Evolutionary conservation across 1,139 yeast species (phyloP).

Genomic region (Lodderomyces parapsilosis): DNA sequence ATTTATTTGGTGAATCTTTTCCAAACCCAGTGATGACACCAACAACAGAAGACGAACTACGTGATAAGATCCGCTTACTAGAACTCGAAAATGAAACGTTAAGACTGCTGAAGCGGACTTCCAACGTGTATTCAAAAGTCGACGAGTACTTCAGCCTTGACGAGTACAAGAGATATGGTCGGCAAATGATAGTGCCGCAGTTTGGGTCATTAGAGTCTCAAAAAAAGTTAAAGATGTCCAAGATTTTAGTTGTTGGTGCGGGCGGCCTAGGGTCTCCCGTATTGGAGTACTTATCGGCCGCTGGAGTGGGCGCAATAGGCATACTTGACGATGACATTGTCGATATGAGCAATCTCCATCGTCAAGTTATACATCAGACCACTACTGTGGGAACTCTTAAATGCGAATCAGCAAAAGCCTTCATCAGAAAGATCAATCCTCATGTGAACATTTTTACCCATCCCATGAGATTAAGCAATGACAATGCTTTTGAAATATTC

Average conservation of each 20-base stretch:
- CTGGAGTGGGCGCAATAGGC: constrained; percentile 85
- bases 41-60: constrained; percentile 17
- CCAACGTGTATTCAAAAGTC: constrained; percentile 2
- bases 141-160: constrained; percentile 40
- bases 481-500: constrained; percentile 65
- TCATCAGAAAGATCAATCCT: constrained; percentile 62
- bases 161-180: constrained; percentile 83
- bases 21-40: not conserved
- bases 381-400: constrained; percentile 66
- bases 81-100: constrained; percentile 26
- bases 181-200: constrained; percentile 91
- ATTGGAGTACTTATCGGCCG: constrained; percentile 76
- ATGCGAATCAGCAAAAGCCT: constrained; percentile 71
- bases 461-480: constrained; percentile 49
- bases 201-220: constrained; percentile 62
- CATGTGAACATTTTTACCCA: constrained; percentile 54
- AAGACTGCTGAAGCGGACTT: constrained; percentile 7
- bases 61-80: constrained; percentile 20
- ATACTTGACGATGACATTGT: constrained; percentile 86
- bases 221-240: constrained; percentile 51
- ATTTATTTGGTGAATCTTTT: not conserved
- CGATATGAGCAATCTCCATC: constrained; percentile 79
- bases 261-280: constrained; percentile 98
- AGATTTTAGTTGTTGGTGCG: constrained; percentile 83
- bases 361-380: constrained; percentile 81